phyloP scores from a whole-genome alignment of 257 asterid genomes.

The Forsythia suspensa region DNA sequence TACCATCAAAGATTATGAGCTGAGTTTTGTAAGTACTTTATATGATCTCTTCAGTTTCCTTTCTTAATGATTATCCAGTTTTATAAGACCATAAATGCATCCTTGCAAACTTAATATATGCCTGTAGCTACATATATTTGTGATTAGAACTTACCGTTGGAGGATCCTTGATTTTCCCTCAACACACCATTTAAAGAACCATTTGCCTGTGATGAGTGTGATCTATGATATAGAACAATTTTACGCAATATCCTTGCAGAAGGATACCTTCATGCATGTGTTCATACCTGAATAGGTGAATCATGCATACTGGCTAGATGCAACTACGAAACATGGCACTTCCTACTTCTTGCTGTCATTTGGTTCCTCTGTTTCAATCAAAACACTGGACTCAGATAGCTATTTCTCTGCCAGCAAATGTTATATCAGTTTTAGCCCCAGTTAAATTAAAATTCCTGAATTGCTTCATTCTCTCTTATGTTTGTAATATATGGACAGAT shows the following conservation, averaged over 20 bases:
- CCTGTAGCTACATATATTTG: constrained; percentile 1
- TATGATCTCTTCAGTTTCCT: constrained; percentile 14
- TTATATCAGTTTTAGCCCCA: background rate
- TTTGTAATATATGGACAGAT: background rate
- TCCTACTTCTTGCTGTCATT: background rate
- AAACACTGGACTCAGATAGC: background rate
- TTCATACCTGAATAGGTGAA: background rate
- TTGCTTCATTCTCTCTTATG: background rate
- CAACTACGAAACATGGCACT: background rate
- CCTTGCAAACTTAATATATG: background rate
- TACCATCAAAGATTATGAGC: constrained; percentile 67
- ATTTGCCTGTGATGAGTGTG: background rate
- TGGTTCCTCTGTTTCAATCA: background rate
- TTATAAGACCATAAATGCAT: background rate
- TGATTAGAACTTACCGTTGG: background rate
- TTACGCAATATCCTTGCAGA: background rate
- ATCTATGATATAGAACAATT: background rate
- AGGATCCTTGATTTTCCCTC: background rate
- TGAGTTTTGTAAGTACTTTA: constrained; percentile 69
- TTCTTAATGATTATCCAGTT: constrained; percentile 2
- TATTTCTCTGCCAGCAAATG: background rate
- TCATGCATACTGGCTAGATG: background rate
- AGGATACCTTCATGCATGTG: background rate
- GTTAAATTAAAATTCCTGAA: background rate
- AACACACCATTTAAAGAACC: background rate